Percentiles rank a stretch among this genome's conserved stretches.
These are phyloP conservation scores for Cryptosporidium ubiquitum DNA, from an alignment of 169 alveolate species.

Conservation along the genomic window DNA sequence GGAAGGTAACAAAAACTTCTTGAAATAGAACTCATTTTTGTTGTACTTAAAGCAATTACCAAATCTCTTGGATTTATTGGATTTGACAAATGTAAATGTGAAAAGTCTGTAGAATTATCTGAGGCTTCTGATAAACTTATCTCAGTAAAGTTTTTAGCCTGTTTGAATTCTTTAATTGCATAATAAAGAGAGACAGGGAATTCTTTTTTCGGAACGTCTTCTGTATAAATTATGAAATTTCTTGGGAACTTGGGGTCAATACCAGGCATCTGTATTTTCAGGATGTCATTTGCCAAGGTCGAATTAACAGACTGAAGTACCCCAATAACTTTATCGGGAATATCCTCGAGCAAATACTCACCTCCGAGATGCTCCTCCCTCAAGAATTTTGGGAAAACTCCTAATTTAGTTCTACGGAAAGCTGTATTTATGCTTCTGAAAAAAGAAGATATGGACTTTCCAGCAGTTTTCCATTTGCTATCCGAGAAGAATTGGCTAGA, in stretches of 20 bases:
- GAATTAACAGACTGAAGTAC: neutral
- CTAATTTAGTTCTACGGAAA: neutral
- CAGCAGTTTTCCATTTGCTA: constrained; percentile 4
- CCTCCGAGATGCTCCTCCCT: neutral
- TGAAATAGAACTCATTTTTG: neutral
- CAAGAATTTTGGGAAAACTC: constrained; percentile 22
- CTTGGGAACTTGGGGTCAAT: constrained; percentile 33
- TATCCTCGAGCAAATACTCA: constrained; percentile 26
- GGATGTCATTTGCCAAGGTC: constrained; percentile 17
- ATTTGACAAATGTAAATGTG: neutral
- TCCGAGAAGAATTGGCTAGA: constrained; percentile 22
- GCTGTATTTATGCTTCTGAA: neutral
- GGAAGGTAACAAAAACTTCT: constrained; percentile 42
- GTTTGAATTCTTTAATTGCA: constrained; percentile 1
- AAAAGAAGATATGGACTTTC: constrained; percentile 3
- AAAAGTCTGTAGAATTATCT: neutral
- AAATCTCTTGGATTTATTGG: constrained; percentile 28
- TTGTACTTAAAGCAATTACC: neutral
- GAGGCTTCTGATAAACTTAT: constrained; percentile 1
- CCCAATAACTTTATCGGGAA: constrained; percentile 2
- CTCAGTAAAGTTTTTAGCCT: neutral
- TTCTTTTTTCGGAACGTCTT: constrained; percentile 10
- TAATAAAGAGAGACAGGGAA: constrained; percentile 17
- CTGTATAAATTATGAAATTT: constrained; percentile 23
- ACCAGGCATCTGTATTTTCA: constrained; percentile 28